Evolutionary conservation across 2,329 filamentous ascomycete species (phyloP).

Genomic region (Karstenula rhodostoma): DNA sequence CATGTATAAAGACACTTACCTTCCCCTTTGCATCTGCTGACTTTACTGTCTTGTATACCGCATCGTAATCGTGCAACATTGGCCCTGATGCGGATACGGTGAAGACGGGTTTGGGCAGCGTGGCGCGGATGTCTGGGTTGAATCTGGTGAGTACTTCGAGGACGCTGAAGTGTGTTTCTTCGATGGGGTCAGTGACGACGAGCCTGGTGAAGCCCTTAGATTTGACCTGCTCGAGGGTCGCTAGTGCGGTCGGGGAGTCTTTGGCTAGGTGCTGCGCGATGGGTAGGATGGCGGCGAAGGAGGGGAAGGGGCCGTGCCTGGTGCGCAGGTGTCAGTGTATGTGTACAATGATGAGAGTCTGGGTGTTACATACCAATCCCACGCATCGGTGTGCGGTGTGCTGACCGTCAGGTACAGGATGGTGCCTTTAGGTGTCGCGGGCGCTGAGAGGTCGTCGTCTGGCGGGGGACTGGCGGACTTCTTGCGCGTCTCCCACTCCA

Average conservation of each 20-base stretch:
- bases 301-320: conserved; percentile 22
- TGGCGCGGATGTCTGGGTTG: background rate
- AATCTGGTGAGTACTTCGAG: background rate
- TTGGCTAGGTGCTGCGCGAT: too few species aligned
- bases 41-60: background rate
- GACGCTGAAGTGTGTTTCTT: background rate
- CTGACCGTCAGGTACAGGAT: conserved; percentile 37
- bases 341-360: too few species aligned
- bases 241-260: background rate
- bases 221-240: background rate
- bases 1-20: background rate
- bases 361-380: conserved; percentile 16
- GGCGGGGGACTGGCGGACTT: too few species aligned
- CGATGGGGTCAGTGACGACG: background rate
- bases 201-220: background rate
- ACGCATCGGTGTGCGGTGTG: conserved; percentile 31
- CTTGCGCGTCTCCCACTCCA: too few species aligned
- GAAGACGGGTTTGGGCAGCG: background rate
- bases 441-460: conserved; percentile 23
- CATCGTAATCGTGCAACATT: background rate
- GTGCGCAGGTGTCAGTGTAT: too few species aligned
- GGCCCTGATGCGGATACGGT: background rate
- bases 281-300: conserved; percentile 27
- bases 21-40: background rate
- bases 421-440: conserved; percentile 16